Base-by-base conservation (phyloP, 2,329 filamentous ascomycete genomes). In the Aspergillus intermedius region DNA sequence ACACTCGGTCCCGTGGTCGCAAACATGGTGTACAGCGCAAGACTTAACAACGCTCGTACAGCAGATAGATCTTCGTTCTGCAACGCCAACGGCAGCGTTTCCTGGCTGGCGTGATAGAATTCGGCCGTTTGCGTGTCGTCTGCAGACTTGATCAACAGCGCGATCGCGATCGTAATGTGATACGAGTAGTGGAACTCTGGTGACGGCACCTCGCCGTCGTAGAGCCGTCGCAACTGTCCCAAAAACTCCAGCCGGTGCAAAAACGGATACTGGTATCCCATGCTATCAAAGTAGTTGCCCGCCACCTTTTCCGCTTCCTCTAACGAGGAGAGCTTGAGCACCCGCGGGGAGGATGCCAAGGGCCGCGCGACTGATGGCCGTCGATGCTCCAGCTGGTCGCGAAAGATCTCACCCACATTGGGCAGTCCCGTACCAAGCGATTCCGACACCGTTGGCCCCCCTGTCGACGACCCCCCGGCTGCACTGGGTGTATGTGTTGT, bases 201-300 rank as follows among this genome's bases (percentile, higher is more conserved):
- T 1, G 62, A 51, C 3, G 63, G 66, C 19, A 61, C 45, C 19
- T 62, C 61, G n/a, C 63, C 65, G 7, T 55, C 54, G 51, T 69
- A 69, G 45, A 70, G 66, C 30, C 61, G 60, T 35, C 60, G 63
- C 49, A 70, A 54, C 22, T 63, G 56, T 5, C 47, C 40, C 47
- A 67, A 60, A 43, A 69, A 70, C 12, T 69, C 66, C 6, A 51
- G 44, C 0, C 67, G 65, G 17, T 64, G 58, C 9, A 69, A 51
- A 32, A 70, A 70, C 2, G 67, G 67, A 49, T 70, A 70, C 48
- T 70, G 67, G 22, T 64, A 68, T 2, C 66, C 67, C 46, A 70
- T 62, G 32, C 65, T 66, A 37, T 69, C 67, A 45, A 70, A 70
- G 35, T 70, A 70, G 44, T 64, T 61, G 1, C 52, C 56, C 1